Base-by-base conservation (phyloP, 345 rosid species). In the Orychophragmus violaceus region DNA sequence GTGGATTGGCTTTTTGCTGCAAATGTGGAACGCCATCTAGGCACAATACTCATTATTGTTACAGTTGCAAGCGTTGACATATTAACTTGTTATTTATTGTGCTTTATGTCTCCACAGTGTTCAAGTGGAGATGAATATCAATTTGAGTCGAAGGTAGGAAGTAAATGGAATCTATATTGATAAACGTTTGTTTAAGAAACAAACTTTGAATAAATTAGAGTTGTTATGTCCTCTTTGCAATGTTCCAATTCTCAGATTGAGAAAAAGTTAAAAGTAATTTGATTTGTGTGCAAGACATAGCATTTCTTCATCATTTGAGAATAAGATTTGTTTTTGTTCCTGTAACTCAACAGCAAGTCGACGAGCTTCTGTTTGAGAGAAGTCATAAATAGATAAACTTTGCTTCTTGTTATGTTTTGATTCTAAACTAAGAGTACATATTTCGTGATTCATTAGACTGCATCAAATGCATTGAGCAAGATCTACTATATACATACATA, bases 291-390 rank as follows among this genome's bases (percentile, higher is more conserved):
- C n/a, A n/a, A n/a, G n/a, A n/a, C n/a, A n/a, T n/a, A n/a, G n/a
- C n/a, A n/a, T n/a, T n/a, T n/a, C n/a, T n/a, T n/a, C n/a, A n/a
- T n/a, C n/a, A n/a, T n/a, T n/a, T n/a, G n/a, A n/a, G n/a, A n/a
- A n/a, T n/a, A n/a, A n/a, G n/a, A n/a, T n/a, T n/a, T n/a, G 84
- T 89, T 77, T 79, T 89, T 48, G 95, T 92, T 62, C 96, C 96
- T 1, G 96, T 96, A 25, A 89, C 93, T 28, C 95, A 89, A 57
- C 81, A 80, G 68, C 98, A 89, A 81, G 87, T 92, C 70, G 96
- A 92, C 77, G 70, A 82, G 52, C 92, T 92, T 62, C 72, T 89
- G 76, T 74, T 81, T 2, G 95, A 89, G 77, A 87, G 91, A 86
- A 95, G 98, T n/a, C n/a, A n/a, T n/a, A n/a, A n/a, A n/a, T n/a